Evolutionary conservation across 192 early-diverging fungal genomes (phyloP).

Genomic region (Lobosporangium transversale): DNA sequence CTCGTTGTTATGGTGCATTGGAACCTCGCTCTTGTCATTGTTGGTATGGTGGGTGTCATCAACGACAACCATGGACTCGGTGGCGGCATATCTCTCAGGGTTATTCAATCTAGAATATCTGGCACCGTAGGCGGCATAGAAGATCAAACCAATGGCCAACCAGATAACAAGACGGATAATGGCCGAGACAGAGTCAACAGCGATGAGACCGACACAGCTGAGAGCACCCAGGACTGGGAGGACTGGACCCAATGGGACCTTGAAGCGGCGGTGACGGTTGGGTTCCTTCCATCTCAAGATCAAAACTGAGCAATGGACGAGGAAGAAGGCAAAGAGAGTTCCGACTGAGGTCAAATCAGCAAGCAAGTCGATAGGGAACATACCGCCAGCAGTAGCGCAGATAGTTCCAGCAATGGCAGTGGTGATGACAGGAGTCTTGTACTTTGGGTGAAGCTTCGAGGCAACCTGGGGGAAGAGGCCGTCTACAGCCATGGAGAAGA

Average conservation of each 20-base stretch:
- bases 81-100: constrained; percentile 28
- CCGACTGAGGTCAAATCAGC: constrained; percentile 89
- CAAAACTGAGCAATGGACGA: constrained; percentile 79
- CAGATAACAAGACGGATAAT: constrained; percentile 82
- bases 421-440: constrained; percentile 80
- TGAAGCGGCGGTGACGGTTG: constrained; percentile 73
- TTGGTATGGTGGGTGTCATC: constrained; percentile 6
- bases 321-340: constrained; percentile 87
- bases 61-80: constrained; percentile 22
- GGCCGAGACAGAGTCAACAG: constrained; percentile 69
- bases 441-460: constrained; percentile 72
- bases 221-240: constrained; percentile 71
- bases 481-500: constrained; percentile 92
- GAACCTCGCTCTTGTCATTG: no score
- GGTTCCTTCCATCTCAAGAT: constrained; percentile 79
- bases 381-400: constrained; percentile 72
- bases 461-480: constrained; percentile 83
- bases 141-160: constrained; percentile 77
- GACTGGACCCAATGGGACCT: constrained; percentile 72
- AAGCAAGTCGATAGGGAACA: constrained; percentile 86
- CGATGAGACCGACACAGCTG: constrained; percentile 70
- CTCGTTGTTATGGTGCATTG: no score
- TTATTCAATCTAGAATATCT: constrained; percentile 70
- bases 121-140: constrained; percentile 75
- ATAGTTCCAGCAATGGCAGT: constrained; percentile 74